A percentile compares a stretch with the other conserved stretches of the same genome.
These are phyloP conservation scores for Hirschfeldia incana DNA, from an alignment of 345 rosid species.

Conservation along the genomic window DNA sequence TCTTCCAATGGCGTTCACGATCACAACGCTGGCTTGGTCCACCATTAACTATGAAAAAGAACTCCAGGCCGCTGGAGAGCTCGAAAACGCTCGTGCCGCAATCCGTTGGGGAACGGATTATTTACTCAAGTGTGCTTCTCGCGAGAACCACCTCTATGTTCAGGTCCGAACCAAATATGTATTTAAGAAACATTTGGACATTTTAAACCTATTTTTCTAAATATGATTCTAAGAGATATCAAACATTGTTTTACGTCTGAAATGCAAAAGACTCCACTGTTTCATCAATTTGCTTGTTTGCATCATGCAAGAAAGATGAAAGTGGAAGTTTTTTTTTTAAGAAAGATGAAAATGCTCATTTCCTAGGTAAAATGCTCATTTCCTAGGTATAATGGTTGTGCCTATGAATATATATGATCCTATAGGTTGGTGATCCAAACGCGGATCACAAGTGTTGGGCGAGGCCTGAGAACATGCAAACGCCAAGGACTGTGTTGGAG, in stretches of 20 bases:
- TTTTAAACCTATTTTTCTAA: not conserved
- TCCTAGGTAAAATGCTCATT: not conserved
- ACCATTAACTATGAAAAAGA: constrained; percentile 52
- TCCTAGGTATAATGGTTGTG: not conserved
- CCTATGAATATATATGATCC: constrained; percentile 24
- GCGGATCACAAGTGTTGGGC: constrained; percentile 84
- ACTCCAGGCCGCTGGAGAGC: constrained; percentile 55
- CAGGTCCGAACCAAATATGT: constrained; percentile 49
- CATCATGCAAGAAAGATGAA: constrained; percentile 1
- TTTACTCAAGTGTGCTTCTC: constrained; percentile 64
- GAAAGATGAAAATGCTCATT: not conserved
- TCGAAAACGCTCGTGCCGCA: constrained; percentile 45
- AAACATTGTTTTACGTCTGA: not conserved
- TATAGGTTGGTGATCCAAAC: constrained; percentile 74
- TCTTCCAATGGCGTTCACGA: constrained; percentile 86
- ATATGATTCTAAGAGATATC: not conserved
- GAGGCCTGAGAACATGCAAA: constrained; percentile 75
- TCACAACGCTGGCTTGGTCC: constrained; percentile 83
- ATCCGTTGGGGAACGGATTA: constrained; percentile 94
- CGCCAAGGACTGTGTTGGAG: constrained; percentile 64
- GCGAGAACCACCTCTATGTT: constrained; percentile 54
- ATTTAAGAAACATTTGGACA: not conserved
- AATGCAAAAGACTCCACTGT: not conserved
- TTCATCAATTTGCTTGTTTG: not conserved
- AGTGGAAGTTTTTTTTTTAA: not conserved